These are phyloP conservation scores for Emericellopsis terricola DNA, from an alignment of 495 filamentous ascomycete species.

Conservation along the genomic window DNA sequence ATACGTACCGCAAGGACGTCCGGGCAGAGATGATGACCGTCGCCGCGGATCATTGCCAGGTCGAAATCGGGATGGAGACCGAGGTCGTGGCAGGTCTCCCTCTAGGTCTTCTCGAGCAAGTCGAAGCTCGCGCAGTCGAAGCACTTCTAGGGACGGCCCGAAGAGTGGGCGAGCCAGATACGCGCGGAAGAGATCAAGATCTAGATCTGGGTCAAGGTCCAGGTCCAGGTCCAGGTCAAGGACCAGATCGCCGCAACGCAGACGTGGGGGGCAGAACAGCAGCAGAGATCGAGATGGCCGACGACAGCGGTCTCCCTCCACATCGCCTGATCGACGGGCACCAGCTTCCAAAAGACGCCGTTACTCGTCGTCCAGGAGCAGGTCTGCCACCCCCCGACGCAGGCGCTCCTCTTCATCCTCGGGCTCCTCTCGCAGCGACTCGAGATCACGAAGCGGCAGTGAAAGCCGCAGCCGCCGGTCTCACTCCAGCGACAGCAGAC, in stretches of 20 bases:
- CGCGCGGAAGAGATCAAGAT: constrained; percentile 4
- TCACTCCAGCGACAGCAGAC: constrained; percentile 10
- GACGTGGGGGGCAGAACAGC: constrained; percentile 7
- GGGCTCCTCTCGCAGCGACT: constrained; percentile 16
- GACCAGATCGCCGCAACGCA: too few relatives aligned
- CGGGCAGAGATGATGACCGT: constrained; percentile 6
- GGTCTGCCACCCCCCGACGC: constrained; percentile 1
- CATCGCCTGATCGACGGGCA: neutral
- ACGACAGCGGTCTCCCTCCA: neutral
- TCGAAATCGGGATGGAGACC: constrained; percentile 5
- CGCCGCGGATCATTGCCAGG: constrained; percentile 16
- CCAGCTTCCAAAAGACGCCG: constrained; percentile 3
- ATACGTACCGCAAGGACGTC: constrained; percentile 28
- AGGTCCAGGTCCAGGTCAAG: too few relatives aligned
- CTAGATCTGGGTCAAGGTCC: too few relatives aligned
- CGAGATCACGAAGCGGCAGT: constrained; percentile 9
- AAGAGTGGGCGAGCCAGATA: neutral
- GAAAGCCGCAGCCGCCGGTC: constrained; percentile 21
- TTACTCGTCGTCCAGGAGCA: constrained; percentile 2
- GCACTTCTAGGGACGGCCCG: neutral
- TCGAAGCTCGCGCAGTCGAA: constrained; percentile 6
- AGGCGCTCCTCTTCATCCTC: constrained; percentile 9
- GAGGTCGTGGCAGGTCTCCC: constrained; percentile 12
- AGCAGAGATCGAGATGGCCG: neutral
- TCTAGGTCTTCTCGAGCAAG: constrained; percentile 9